Percentiles rank a stretch among this genome's conserved stretches.
Conservation (phyloP, 176 grass and related monocot genomes). For the Musa acuminata region DNA sequence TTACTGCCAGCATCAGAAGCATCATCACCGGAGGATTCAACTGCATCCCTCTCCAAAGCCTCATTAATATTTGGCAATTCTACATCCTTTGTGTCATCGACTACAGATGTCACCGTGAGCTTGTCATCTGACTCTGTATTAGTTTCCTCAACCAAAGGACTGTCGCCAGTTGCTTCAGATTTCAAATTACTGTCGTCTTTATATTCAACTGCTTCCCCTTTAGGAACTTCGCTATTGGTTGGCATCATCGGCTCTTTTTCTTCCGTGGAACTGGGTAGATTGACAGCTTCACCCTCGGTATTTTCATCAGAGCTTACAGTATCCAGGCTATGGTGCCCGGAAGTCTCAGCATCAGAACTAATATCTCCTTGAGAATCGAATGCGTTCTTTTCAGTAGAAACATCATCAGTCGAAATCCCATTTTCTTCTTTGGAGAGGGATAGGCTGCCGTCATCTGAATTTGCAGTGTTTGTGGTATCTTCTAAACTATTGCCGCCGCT, state of each 20-base stretch:
- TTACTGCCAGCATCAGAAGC: background rate
- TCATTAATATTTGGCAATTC: background rate
- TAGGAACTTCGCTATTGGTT: conserved; percentile 14
- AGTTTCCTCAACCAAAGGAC: background rate
- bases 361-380: conserved; percentile 24
- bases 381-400: conserved; percentile 21
- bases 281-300: conserved; percentile 25
- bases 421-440: conserved; percentile 45
- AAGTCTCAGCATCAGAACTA: conserved; percentile 25
- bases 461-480: conserved; percentile 5
- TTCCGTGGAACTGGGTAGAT: conserved; percentile 28
- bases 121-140: background rate
- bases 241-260: background rate
- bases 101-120: background rate
- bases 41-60: background rate
- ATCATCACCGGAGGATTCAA: background rate
- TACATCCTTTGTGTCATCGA: background rate
- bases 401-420: conserved; percentile 27
- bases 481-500: conserved; percentile 9
- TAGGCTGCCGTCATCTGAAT: conserved; percentile 12
- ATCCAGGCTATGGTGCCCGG: conserved; percentile 17
- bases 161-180: conserved; percentile 1
- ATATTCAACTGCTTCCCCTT: conserved; percentile 9
- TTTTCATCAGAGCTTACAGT: conserved; percentile 23
- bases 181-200: conserved; percentile 14